Percentiles rank a stretch among this genome's conserved stretches.
Evolutionary conservation across 371 early-diverging fungal species (phyloP).

Genomic region (Mucor indicus): DNA sequence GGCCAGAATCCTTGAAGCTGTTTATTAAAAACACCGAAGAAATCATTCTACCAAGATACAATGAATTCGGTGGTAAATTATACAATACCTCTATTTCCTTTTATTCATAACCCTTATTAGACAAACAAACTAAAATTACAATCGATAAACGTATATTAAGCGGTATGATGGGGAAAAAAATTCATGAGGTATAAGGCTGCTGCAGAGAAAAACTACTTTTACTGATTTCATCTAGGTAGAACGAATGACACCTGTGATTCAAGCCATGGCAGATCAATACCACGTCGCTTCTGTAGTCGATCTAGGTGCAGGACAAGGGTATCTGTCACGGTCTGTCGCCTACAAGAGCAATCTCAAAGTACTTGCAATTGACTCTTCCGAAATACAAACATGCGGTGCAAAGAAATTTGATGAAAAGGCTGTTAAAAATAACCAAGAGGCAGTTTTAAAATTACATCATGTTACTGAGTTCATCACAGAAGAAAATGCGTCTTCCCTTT

Average conservation of each 20-base stretch:
- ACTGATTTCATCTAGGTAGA: slow-evolving; percentile 39
- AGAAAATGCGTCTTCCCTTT: slow-evolving; percentile 45
- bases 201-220: background rate
- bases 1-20: slow-evolving; percentile 19
- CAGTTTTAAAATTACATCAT: slow-evolving; percentile 41
- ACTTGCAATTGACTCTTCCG: slow-evolving; percentile 77
- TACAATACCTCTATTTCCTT: background rate
- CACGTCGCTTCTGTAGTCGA: slow-evolving; percentile 55
- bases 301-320: slow-evolving; percentile 76
- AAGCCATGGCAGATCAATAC: slow-evolving; percentile 39
- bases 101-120: background rate
- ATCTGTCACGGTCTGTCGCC: slow-evolving; percentile 73
- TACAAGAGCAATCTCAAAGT: slow-evolving; percentile 68
- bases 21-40: slow-evolving; percentile 19
- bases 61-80: slow-evolving; percentile 10
- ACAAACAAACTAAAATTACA: slow-evolving; percentile 3
- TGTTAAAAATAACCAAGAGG: slow-evolving; percentile 18
- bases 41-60: slow-evolving; percentile 20
- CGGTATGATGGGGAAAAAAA: slow-evolving; percentile 79
- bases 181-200: slow-evolving; percentile 49
- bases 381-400: slow-evolving; percentile 81
- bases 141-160: slow-evolving; percentile 32
- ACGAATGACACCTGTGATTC: slow-evolving; percentile 57
- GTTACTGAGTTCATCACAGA: slow-evolving; percentile 57
- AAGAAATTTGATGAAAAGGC: slow-evolving; percentile 59